Percentiles rank a stretch among this genome's conserved stretches.
Conservation (phyloP, 2,329 filamentous ascomycete genomes). For the Cytospora schulzeri region DNA sequence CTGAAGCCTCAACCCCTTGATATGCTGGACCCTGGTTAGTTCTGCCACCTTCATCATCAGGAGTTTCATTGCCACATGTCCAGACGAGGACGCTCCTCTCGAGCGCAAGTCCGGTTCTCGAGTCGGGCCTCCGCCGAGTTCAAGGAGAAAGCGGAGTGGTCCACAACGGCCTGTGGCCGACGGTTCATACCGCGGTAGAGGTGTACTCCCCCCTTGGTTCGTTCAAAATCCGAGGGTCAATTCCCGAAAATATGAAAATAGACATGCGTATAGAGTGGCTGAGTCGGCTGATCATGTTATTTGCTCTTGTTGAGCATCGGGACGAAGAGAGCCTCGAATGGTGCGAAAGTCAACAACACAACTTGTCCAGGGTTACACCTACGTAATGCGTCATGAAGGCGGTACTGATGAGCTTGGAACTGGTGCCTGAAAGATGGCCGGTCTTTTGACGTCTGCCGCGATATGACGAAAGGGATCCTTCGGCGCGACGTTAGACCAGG, state of each 20-base stretch:
- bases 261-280: neutral
- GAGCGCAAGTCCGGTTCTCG: conserved; percentile 6
- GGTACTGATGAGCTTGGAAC: neutral
- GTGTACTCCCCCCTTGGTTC: neutral
- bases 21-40: neutral
- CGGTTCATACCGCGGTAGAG: conserved; percentile 5
- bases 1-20: neutral
- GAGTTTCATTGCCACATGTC: neutral
- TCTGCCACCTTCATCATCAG: neutral
- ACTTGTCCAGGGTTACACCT: too few species aligned
- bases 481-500: conserved; percentile 1
- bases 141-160: conserved; percentile 21
- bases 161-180: conserved; percentile 23
- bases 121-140: conserved; percentile 17
- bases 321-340: conserved; percentile 18
- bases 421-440: neutral
- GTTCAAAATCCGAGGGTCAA: conserved; percentile 1
- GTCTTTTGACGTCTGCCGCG: neutral
- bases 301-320: neutral
- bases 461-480: neutral
- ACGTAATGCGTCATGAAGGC: neutral
- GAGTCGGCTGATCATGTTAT: neutral
- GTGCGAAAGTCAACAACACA: neutral
- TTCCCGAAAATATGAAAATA: neutral
- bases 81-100: neutral